Conservation (phyloP, 2,329 filamentous ascomycete species). For the Fusarium tupiense region DNA sequence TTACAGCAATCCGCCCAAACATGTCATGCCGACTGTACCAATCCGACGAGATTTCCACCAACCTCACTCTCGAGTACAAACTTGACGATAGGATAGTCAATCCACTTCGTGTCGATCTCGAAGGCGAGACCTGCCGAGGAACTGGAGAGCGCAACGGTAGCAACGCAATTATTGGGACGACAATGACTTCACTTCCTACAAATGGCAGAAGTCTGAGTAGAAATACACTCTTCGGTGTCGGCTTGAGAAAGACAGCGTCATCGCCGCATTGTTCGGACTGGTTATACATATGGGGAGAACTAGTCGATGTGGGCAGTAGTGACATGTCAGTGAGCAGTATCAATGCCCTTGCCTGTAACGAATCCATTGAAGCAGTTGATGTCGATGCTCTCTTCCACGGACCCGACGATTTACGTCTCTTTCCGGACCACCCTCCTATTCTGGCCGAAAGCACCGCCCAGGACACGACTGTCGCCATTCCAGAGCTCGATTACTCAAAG, state of each 20-base stretch:
- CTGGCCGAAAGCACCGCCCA: conserved; percentile 37
- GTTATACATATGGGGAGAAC: conserved; percentile 50
- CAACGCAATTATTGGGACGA: conserved; percentile 35
- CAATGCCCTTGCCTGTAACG: conserved; percentile 52
- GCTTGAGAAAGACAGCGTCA: conserved; percentile 26
- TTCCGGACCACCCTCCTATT: conserved; percentile 42
- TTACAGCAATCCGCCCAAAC: conserved; percentile 47
- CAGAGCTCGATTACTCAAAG: conserved; percentile 44
- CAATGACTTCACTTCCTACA: not conserved
- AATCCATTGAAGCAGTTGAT: conserved; percentile 47
- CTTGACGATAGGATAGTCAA: conserved; percentile 26
- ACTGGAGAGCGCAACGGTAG: not conserved
- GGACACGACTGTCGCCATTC: conserved; percentile 35
- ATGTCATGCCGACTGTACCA: conserved; percentile 41
- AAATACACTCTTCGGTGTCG: conserved; percentile 32
- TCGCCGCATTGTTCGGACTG: conserved; percentile 45
- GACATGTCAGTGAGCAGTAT: conserved; percentile 44
- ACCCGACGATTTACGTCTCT: conserved; percentile 38
- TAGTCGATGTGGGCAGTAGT: conserved; percentile 36
- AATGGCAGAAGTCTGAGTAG: not conserved
- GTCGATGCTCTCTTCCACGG: conserved; percentile 39
- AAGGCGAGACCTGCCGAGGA: conserved; percentile 35
- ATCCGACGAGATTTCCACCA: conserved; percentile 37
- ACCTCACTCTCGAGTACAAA: conserved; percentile 35
- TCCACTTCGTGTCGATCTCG: conserved; percentile 38